Evolutionary conservation across 1,284 basidiomycete species (phyloP).

Genomic region (Tylopilus orsonianus): DNA sequence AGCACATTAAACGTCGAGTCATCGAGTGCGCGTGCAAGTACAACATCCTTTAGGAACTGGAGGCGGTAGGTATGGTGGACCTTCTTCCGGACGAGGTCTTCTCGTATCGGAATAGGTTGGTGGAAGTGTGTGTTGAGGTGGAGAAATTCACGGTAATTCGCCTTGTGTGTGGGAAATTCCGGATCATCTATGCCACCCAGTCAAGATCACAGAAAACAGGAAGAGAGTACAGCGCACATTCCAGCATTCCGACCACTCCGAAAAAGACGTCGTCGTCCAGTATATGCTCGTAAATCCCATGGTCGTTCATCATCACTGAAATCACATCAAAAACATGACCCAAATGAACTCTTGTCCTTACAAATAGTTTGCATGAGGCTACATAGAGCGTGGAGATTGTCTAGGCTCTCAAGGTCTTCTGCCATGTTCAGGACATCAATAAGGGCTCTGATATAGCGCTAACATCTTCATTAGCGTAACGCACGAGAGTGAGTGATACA

Average conservation of each 20-base stretch:
- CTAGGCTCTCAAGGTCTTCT: constrained; percentile 89
- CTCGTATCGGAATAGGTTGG: constrained; percentile 81
- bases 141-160: constrained; percentile 94
- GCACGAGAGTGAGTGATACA: neutral
- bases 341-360: constrained; percentile 44
- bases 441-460: constrained; percentile 89
- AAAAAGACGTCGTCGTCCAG: constrained; percentile 92
- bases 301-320: constrained; percentile 95
- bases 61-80: constrained; percentile 97
- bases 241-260: constrained; percentile 93
- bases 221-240: constrained; percentile 65
- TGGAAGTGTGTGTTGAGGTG: constrained; percentile 80
- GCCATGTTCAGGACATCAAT: constrained; percentile 84
- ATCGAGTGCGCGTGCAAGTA: constrained; percentile 91
- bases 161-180: constrained; percentile 93
- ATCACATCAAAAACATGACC: constrained; percentile 16
- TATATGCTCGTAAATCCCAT: constrained; percentile 92
- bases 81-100: constrained; percentile 75
- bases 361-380: constrained; percentile 93
- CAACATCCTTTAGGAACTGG: constrained; percentile 97
- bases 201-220: constrained; percentile 14
- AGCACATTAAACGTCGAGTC: constrained; percentile 97
- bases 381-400: constrained; percentile 88
- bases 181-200: constrained; percentile 74
- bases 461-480: constrained; percentile 17